A percentile compares a stretch with the other conserved stretches of the same genome.
These are phyloP conservation scores for Mercurialis annua DNA, from an alignment of 345 rosid species.

Conservation along the genomic window DNA sequence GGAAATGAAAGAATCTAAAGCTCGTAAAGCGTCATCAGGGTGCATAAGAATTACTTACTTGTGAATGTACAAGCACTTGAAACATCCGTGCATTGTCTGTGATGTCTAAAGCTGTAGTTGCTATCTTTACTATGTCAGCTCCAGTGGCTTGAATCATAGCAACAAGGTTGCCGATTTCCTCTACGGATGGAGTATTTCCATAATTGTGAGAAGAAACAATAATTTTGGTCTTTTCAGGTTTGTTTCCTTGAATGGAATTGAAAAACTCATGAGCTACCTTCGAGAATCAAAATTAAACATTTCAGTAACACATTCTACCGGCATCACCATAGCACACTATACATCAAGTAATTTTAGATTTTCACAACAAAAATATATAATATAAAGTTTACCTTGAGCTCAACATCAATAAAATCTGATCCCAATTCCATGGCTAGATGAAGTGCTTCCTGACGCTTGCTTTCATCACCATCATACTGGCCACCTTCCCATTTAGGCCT, in stretches of 20 bases:
- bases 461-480: conserved; percentile 51
- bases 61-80: conserved; percentile 48
- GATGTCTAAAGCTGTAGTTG: conserved; percentile 58
- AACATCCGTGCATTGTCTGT: conserved; percentile 46
- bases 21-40: not conserved
- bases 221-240: conserved; percentile 42
- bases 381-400: conserved; percentile 44
- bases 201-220: conserved; percentile 67
- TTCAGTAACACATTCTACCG: conserved; percentile 1
- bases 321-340: not conserved
- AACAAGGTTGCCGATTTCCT: conserved; percentile 50
- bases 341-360: conserved; percentile 3
- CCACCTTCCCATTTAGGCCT: conserved; percentile 74
- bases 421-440: conserved; percentile 51
- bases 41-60: conserved; percentile 32
- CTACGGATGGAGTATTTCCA: conserved; percentile 44
- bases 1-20: too few species aligned
- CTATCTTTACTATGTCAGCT: conserved; percentile 58
- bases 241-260: conserved; percentile 42
- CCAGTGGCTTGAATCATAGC: conserved; percentile 58
- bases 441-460: conserved; percentile 38
- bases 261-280: conserved; percentile 55
- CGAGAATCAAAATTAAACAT: conserved; percentile 16
- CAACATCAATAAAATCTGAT: conserved; percentile 57
- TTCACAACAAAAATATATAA: not conserved